Percentiles rank a stretch among this genome's conserved stretches.
Conservation (phyloP, 176 grass and related monocot species). For the Lolium perenne region DNA sequence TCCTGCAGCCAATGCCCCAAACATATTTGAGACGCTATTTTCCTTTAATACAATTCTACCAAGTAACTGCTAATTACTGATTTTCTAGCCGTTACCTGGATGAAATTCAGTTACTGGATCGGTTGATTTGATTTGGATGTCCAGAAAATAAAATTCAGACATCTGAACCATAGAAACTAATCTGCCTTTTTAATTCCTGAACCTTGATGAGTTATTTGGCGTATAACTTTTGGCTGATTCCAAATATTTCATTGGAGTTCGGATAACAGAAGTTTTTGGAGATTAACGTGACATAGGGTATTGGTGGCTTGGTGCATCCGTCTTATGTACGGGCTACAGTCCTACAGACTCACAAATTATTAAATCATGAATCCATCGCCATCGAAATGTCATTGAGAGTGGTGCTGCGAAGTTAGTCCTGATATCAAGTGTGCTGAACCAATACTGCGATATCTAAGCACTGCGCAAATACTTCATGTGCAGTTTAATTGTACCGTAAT, state of each 20-base stretch:
- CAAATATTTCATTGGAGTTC: neutral
- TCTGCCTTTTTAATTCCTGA: neutral
- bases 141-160: neutral
- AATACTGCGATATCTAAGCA: slow-evolving; percentile 32
- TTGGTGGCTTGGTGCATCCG: neutral
- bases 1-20: too few species aligned
- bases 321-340: neutral
- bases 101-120: neutral
- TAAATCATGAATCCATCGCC: neutral
- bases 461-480: neutral
- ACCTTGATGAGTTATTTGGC: neutral
- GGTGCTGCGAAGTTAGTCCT: slow-evolving; percentile 31
- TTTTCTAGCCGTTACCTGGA: too few species aligned
- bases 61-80: too few species aligned
- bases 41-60: too few species aligned
- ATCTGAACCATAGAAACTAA: neutral
- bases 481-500: neutral
- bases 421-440: slow-evolving; percentile 28
- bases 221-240: neutral
- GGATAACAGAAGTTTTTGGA: neutral
- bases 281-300: neutral
- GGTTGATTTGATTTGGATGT: neutral
- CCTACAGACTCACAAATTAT: neutral
- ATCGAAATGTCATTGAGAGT: slow-evolving; percentile 27
- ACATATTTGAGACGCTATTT: too few species aligned